Evolutionary conservation across 2,329 filamentous ascomycete genomes (phyloP), one percentile per base, ranked within the genome.

Genomic region (Pseudocercospora eumusae): DNA sequence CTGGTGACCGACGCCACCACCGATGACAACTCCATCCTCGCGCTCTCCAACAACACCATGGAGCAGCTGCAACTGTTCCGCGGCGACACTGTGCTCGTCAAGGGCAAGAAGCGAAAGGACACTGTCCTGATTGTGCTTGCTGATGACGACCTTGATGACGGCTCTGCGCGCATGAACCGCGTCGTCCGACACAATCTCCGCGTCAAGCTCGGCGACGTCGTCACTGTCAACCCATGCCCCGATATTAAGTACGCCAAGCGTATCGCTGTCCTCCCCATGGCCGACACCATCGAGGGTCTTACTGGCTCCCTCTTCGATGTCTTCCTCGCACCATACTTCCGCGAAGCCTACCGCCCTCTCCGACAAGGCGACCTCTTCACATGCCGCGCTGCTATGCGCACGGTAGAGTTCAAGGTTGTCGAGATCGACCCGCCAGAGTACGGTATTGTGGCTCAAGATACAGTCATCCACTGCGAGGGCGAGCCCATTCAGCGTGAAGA

Each of bases 221-320:
- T 99, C 80, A 97, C 93, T 64, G 92, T 99, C 68, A 92, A 98
- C 81, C 88, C 96, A 59, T 99, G 95, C 83, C 93, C 95, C 18
- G 95, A 99, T 79, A 99, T 99, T 84, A 99, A 99, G 96, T 99
- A 99, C 79, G 95, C 96, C 80, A 99, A 99, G 86, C 92, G 95
- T 75, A 97, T 99, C 76, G 95, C 95, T 65, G 95, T 99, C 64
- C 90, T 99, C 52, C 95, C 95, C 65, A 98, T 99, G 73, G 93
- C 95, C 77, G 95, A 99, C 78, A 98, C 96, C 69, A 89, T 99
- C 73, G 95, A 99, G 83, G 95, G 96, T 74, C 86, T 99, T 65
- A 98, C 96, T 66, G 95, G 95, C 73, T 98, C 93, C 49, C 87
- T 99, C 67, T 99, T 99, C 81, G 95, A 99, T 75, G 95, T 98